phyloP scores from a whole-genome alignment of 306 rosid genomes.

The Cicer chorassanicum region DNA sequence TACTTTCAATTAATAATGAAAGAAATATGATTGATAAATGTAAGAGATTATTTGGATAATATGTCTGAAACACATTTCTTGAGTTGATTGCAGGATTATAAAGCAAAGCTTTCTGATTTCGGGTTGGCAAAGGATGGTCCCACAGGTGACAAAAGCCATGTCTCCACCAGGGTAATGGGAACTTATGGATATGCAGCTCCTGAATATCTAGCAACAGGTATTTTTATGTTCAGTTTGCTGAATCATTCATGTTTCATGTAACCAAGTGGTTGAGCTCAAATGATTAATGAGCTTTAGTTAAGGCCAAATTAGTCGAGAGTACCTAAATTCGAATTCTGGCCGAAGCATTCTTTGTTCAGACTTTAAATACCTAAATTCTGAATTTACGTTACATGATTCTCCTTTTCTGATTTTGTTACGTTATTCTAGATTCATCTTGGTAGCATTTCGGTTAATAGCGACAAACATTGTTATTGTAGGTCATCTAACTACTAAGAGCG shows the following conservation, averaged over 20 bases:
- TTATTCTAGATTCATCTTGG: neutral
- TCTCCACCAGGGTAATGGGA: constrained; percentile 65
- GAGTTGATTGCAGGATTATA: constrained; percentile 54
- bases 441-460: neutral
- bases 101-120: constrained; percentile 71
- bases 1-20: neutral
- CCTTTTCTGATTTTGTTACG: neutral
- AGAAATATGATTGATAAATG: constrained; percentile 1
- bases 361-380: too few relatives aligned
- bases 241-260: neutral
- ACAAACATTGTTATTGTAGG: constrained; percentile 44
- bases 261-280: too few relatives aligned
- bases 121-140: constrained; percentile 77
- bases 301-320: too few relatives aligned
- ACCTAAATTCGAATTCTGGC: too few relatives aligned
- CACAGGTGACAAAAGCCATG: constrained; percentile 62
- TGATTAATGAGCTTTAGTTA: too few relatives aligned
- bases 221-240: neutral
- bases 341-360: too few relatives aligned
- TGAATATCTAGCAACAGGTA: constrained; percentile 71
- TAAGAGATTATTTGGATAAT: constrained; percentile 5
- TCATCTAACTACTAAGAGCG: constrained; percentile 62
- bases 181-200: constrained; percentile 77
- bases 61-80: constrained; percentile 29
- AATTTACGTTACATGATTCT: neutral